Evolutionary conservation across 2,329 filamentous ascomycete species (phyloP).

Genomic region (Colletotrichum higginsianum): DNA sequence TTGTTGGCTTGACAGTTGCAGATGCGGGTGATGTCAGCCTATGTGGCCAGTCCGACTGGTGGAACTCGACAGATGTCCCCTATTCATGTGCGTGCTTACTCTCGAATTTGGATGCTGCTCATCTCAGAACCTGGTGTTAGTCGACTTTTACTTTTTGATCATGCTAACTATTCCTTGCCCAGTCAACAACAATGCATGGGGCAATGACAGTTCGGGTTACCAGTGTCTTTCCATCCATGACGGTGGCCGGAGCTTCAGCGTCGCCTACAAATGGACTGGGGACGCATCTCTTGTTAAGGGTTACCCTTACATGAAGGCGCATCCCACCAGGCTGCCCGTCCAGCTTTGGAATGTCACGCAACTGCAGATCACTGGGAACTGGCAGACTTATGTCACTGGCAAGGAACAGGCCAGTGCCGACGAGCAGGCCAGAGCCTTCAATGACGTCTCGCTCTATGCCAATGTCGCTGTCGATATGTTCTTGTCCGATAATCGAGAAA

Average conservation of each 20-base stretch:
- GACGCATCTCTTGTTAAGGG: conserved; percentile 40
- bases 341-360: conserved; percentile 40
- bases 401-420: conserved; percentile 31
- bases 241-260: conserved; percentile 30
- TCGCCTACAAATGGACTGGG: conserved; percentile 39
- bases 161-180: neutral
- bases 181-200: conserved; percentile 42
- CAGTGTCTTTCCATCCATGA: conserved; percentile 39
- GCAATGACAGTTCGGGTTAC: conserved; percentile 40
- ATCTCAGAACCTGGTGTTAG: neutral
- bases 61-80: conserved; percentile 39
- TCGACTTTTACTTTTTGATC: neutral
- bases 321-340: conserved; percentile 27
- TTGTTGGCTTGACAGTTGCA: conserved; percentile 19
- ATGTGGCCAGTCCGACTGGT: conserved; percentile 39
- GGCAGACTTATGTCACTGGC: conserved; percentile 36
- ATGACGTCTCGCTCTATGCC: conserved; percentile 36
- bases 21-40: conserved; percentile 27
- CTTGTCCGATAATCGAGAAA: conserved; percentile 34
- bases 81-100: conserved; percentile 35
- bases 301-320: conserved; percentile 39
- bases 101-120: neutral
- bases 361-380: conserved; percentile 35
- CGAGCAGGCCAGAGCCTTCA: conserved; percentile 27
- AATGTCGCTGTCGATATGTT: conserved; percentile 42